Conservation (phyloP, 2,329 filamentous ascomycete species). For the Pseudodiploospora longispora region DNA sequence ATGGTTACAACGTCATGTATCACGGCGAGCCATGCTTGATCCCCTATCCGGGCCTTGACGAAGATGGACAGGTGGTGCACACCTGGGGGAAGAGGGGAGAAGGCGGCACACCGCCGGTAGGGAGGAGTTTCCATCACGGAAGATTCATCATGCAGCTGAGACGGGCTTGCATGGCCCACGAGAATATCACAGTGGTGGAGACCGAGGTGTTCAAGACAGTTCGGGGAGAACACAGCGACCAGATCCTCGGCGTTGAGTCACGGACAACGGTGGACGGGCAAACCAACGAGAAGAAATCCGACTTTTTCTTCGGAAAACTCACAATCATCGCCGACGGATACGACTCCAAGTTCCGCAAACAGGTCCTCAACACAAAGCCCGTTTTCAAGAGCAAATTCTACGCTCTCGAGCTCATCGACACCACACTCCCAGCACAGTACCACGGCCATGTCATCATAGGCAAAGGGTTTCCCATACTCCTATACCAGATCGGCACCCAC, state of each 20-base stretch:
- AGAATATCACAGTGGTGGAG: slow-evolving; percentile 86
- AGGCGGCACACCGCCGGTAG: slow-evolving; percentile 46
- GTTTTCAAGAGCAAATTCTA: slow-evolving; percentile 81
- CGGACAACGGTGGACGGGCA: slow-evolving; percentile 49
- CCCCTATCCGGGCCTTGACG: slow-evolving; percentile 63
- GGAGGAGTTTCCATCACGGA: slow-evolving; percentile 86
- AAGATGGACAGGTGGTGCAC: slow-evolving; percentile 32
- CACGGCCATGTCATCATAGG: slow-evolving; percentile 87
- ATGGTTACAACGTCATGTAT: slow-evolving; percentile 85
- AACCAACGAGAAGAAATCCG: slow-evolving; percentile 47
- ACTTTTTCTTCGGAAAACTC: slow-evolving; percentile 81
- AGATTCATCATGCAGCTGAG: slow-evolving; percentile 82
- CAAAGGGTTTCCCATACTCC: slow-evolving; percentile 66
- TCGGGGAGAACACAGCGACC: slow-evolving; percentile 55
- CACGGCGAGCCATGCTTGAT: slow-evolving; percentile 66
- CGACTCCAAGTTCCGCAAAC: slow-evolving; percentile 80
- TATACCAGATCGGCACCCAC: slow-evolving; percentile 95
- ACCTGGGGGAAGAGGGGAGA: slow-evolving; percentile 27
- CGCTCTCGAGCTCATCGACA: slow-evolving; percentile 86
- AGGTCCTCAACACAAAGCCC: slow-evolving; percentile 59
- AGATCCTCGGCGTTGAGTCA: slow-evolving; percentile 78
- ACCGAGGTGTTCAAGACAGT: slow-evolving; percentile 75
- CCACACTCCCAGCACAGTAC: slow-evolving; percentile 62
- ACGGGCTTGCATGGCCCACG: slow-evolving; percentile 61
- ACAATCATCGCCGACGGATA: slow-evolving; percentile 93